Evolutionary conservation across 2,329 filamentous ascomycete species (phyloP).

Genomic region (Aspergillus unguis): DNA sequence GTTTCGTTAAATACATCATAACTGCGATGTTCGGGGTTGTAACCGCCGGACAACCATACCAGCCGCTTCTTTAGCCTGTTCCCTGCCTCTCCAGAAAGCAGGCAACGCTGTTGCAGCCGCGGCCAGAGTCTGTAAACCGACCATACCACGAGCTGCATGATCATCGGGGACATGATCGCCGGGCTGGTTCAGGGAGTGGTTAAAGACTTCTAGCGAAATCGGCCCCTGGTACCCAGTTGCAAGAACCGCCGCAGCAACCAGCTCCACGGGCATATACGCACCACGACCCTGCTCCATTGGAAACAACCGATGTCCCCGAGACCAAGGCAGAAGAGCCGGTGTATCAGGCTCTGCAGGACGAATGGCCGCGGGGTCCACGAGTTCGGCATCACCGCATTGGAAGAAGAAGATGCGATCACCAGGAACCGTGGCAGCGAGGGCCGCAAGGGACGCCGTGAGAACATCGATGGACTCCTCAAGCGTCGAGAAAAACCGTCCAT

Average conservation of each 20-base stretch:
- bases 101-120: neutral
- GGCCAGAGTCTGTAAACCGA: constrained; percentile 19
- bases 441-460: constrained; percentile 23
- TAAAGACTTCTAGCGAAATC: constrained; percentile 35
- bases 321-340: constrained; percentile 31
- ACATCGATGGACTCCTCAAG: constrained; percentile 26
- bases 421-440: constrained; percentile 25
- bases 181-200: constrained; percentile 24
- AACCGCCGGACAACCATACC: neutral
- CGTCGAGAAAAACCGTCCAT: constrained; percentile 28
- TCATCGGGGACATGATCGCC: constrained; percentile 17
- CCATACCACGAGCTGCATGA: constrained; percentile 28
- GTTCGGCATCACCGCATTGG: constrained; percentile 32
- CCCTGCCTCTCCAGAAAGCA: constrained; percentile 21
- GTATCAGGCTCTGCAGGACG: constrained; percentile 21
- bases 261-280: constrained; percentile 32
- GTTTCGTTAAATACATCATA: neutral
- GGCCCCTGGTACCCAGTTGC: constrained; percentile 32
- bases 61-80: neutral
- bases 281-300: constrained; percentile 26
- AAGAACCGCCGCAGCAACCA: constrained; percentile 31
- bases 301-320: constrained; percentile 29
- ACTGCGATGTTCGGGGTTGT: neutral
- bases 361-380: constrained; percentile 24
- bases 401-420: constrained; percentile 35